phyloP scores from a whole-genome alignment of 257 asterid genomes.

The Buddleja alternifolia region DNA sequence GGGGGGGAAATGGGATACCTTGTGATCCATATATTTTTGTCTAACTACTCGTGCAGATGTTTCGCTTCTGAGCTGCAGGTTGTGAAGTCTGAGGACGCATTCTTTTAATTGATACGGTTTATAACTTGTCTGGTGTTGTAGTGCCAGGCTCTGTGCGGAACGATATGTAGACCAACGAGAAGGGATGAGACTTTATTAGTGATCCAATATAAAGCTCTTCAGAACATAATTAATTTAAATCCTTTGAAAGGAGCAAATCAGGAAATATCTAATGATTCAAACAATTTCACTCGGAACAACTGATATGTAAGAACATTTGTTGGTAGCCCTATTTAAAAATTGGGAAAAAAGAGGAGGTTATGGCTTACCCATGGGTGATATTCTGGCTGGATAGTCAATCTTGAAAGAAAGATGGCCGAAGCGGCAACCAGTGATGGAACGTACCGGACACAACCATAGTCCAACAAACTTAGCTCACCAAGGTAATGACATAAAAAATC shows the following conservation, averaged over 20 bases:
- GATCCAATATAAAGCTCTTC: neutral
- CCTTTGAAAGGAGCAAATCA: conserved; percentile 7
- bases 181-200: neutral
- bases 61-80: conserved; percentile 40
- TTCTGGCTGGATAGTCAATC: conserved; percentile 53
- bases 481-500: conserved; percentile 69
- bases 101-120: conserved; percentile 63
- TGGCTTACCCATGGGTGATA: conserved; percentile 78
- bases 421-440: conserved; percentile 87
- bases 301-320: neutral
- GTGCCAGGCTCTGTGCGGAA: conserved; percentile 51
- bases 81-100: conserved; percentile 58
- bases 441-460: conserved; percentile 63
- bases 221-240: neutral
- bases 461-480: conserved; percentile 79
- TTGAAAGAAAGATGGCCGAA: conserved; percentile 77
- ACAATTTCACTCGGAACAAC: neutral
- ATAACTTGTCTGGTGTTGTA: conserved; percentile 70
- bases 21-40: conserved; percentile 53
- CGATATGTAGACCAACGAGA: neutral
- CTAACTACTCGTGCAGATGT: conserved; percentile 40
- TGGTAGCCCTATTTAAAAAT: conserved; percentile 13
- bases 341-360: neutral
- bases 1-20: conserved; percentile 37
- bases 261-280: too few species aligned